Base-by-base conservation (phyloP, 2,329 filamentous ascomycete genomes). In the Tolypocladium pustulatum region DNA sequence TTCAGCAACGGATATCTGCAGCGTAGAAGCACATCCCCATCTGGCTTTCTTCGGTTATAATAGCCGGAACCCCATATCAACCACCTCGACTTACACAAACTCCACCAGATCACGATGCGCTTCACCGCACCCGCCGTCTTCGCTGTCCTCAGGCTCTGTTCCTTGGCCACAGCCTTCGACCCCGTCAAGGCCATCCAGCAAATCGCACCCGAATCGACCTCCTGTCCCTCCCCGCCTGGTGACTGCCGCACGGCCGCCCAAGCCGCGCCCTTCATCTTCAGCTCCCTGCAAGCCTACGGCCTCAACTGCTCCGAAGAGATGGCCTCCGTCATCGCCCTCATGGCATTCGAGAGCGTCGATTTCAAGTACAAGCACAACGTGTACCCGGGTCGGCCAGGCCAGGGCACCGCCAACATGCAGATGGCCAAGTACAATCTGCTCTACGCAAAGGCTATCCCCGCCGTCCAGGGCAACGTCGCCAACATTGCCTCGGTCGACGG, bases 321-420 rank as follows among this genome's bases (percentile, higher is more conserved):
- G 68, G 89, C 89, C 8, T 89, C 86, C 27, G 71, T 92, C 20
- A 68, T 94, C 51, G 78, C 85, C 15, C 77, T 91, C 67, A 87
- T 90, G 75, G 82, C 86, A 13, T 86, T 85, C 68, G 91, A 95
- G 75, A 84, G 82, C 1, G 83, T 59, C 27, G 79, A 86, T 62
- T 89, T 92, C 74, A 78, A 81, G 66, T 92, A 83, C 79, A 89
- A 87, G 72, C 80, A 78, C 70, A 90, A 91, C 73, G 76, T 84
- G 65, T 63, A 57, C 38, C 74, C 76, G 62, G 81, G 78, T n/a
- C 67, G 73, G 0, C 78, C 86, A 0, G 89, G 89, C 10, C 87
- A 92, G 70, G 89, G 89, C 30, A 91, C 89, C 1, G 75, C 74
- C 61, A 82, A 82, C 69, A 80, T 82, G 78, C 79, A 82, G 66